phyloP scores from a whole-genome alignment of 2,329 filamentous ascomycete species.

The Beauveria brongniartii region DNA sequence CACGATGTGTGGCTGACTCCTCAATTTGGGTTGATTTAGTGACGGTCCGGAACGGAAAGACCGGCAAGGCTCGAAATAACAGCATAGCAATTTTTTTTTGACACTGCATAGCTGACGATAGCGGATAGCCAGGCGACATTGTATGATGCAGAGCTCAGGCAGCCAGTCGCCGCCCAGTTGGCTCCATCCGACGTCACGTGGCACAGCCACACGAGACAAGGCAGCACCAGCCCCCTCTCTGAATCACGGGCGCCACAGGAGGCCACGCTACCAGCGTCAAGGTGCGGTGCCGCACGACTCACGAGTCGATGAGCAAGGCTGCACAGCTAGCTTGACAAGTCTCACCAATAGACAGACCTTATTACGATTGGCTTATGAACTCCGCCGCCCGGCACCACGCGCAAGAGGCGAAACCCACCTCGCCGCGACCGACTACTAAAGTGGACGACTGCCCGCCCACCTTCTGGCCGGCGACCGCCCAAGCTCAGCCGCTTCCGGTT shows the following conservation, averaged over 20 bases:
- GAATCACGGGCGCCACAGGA: background rate
- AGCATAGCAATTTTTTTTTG: background rate
- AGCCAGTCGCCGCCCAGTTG: background rate
- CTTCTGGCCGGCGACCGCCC: background rate
- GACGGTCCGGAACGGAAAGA: background rate
- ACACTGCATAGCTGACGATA: too few relatives aligned
- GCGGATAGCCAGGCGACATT: too few relatives aligned
- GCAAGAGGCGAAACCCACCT: conserved; percentile 5
- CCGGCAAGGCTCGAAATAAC: background rate
- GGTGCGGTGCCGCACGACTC: background rate
- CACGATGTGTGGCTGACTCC: too few relatives aligned
- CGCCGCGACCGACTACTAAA: conserved; percentile 7
- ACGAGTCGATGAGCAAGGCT: conserved; percentile 6
- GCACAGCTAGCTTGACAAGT: background rate
- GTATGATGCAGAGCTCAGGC: background rate
- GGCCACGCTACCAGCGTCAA: background rate
- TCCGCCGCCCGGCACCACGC: background rate
- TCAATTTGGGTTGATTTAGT: background rate
- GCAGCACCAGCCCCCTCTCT: background rate
- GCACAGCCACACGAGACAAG: conserved; percentile 6
- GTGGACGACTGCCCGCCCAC: conserved; percentile 7
- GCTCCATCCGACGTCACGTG: conserved; percentile 6
- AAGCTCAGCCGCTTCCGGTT: conserved; percentile 8
- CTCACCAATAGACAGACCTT: background rate
- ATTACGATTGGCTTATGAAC: conserved; percentile 3